Base-by-base conservation (phyloP, 306 rosid genomes). In the Mucuna pruriens region DNA sequence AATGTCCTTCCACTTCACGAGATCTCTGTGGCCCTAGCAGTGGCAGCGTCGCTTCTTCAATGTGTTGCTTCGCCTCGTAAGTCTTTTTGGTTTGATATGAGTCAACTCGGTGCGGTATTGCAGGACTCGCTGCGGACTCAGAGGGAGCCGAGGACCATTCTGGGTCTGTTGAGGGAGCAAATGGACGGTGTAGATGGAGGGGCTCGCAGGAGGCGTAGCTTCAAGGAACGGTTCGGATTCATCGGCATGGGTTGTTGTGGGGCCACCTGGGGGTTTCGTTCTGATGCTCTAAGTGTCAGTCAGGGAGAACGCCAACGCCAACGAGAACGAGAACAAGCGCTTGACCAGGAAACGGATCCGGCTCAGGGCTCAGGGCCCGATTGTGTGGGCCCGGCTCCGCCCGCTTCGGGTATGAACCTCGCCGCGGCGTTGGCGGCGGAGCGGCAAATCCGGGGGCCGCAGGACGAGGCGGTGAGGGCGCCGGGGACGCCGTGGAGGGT, bases 341-440 rank as follows among this genome's bases (percentile, higher is more conserved):
- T 4, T 6, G 39, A 26, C 1, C 66, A 5, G 66, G 39, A 69
- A 4, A 16, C 63, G 7, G 65, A 42, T 33, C 31, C 82, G 78
- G 88, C 78, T 66, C 90, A 48, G 72, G 64, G 48, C 9, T 80
- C 78, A 52, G 89, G 23, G 33, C 90, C 78, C 31, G 84, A 66
- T 2, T 92, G 94, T 2, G 22, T 68, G 10, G 82, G 19, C 0
- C 94, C 89, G 19, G 66, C 52, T 20, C 63, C 84, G 3, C 12
- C 85, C n/a, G 64, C 77, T 8, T 60, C 97, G 25, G 91, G 97
- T 0, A 93, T 96, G 98, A 96, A 96, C 72, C 86, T 96, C 1
- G 99, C 99, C 7, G 94, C 97, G 40, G 99, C 98, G 1, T 62
- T 96, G 54, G 99, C 97, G 0, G 97, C 98, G 75, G 99, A 93